phyloP scores from a whole-genome alignment of 192 early-diverging fungal genomes.

The Backusella australiensis region DNA sequence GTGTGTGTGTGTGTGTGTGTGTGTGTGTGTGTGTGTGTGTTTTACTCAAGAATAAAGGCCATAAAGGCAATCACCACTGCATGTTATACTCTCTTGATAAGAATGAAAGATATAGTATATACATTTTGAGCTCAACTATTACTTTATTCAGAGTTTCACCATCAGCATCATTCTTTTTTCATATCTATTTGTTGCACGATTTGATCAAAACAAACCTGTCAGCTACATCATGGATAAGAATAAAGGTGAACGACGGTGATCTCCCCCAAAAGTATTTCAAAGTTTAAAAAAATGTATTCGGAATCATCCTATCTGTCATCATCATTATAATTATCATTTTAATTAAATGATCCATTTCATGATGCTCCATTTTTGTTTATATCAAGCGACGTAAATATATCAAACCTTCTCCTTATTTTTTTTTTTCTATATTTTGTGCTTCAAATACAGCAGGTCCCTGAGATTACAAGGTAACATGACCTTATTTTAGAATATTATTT shows the following conservation, averaged over 20 bases:
- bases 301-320: not conserved
- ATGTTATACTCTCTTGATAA: not conserved
- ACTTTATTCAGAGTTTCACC: not conserved
- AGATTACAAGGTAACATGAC: not conserved
- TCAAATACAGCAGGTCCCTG: not conserved
- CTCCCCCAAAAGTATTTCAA: not conserved
- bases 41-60: not conserved
- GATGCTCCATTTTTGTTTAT: not conserved
- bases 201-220: constrained; percentile 6
- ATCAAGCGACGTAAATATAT: no score
- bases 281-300: not conserved
- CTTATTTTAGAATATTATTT: not conserved
- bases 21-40: not conserved
- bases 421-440: not conserved
- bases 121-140: not conserved
- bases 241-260: not conserved
- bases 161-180: not conserved
- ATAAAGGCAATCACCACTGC: not conserved
- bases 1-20: no score
- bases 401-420: no score
- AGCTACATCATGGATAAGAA: not conserved
- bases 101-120: not conserved
- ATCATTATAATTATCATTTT: not conserved
- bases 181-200: not conserved
- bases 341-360: not conserved